phyloP scores from a whole-genome alignment of 2,329 filamentous ascomycete species.

The Podosphaera leucotricha region DNA sequence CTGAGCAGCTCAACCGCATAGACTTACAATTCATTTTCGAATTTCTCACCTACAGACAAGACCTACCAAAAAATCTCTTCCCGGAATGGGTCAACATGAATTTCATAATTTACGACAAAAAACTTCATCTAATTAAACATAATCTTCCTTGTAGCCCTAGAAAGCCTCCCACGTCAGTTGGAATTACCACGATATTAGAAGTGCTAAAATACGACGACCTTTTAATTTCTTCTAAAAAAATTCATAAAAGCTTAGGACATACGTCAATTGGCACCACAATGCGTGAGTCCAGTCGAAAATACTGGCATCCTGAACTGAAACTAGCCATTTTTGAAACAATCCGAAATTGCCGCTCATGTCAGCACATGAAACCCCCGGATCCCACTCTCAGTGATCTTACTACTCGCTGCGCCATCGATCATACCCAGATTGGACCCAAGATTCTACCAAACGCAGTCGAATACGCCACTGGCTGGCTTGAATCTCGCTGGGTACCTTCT shows the following conservation, averaged over 20 bases:
- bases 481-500: neutral
- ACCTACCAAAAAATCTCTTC: neutral
- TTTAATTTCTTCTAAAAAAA: neutral
- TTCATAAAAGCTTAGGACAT: neutral
- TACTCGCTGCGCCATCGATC: neutral
- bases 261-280: neutral
- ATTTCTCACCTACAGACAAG: neutral
- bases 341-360: neutral
- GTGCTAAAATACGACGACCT: neutral
- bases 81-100: neutral
- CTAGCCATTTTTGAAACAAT: neutral
- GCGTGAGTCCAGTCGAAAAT: neutral
- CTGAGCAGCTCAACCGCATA: neutral
- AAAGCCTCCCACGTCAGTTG: neutral
- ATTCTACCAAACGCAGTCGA: neutral
- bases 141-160: neutral
- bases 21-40: slow-evolving; percentile 1
- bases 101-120: neutral
- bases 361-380: neutral
- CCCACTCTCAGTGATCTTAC: neutral
- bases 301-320: neutral
- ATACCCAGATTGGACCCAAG: neutral
- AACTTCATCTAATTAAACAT: neutral
- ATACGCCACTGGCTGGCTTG: slow-evolving; percentile 1
- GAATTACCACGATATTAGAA: neutral